phyloP scores from a whole-genome alignment of 768 basidiomycete species.

The Rhodotorula toruloides region DNA sequence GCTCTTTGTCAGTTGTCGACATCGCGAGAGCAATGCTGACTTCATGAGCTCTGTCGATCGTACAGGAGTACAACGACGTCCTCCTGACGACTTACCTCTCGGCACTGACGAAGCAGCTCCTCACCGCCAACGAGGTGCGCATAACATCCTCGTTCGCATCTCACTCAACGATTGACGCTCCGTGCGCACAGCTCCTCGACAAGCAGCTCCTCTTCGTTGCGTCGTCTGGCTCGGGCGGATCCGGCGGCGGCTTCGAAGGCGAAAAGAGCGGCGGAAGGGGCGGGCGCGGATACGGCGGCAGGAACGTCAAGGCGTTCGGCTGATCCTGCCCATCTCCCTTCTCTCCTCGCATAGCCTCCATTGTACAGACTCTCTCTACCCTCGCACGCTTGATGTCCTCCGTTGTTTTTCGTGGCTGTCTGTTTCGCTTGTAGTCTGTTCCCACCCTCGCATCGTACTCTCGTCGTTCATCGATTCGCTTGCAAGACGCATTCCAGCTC shows the following conservation, averaged over 20 bases:
- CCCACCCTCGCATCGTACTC: too few relatives aligned
- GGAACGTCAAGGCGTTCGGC: not conserved
- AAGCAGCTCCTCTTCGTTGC: conserved; percentile 29
- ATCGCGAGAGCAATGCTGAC: too few relatives aligned
- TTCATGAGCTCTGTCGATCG: too few relatives aligned
- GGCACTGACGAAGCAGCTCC: conserved; percentile 79
- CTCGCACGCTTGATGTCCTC: too few relatives aligned
- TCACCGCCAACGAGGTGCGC: conserved; percentile 79
- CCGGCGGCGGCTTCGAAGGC: conserved; percentile 3
- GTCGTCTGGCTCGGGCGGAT: not conserved
- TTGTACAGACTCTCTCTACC: too few relatives aligned
- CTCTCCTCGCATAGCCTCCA: too few relatives aligned
- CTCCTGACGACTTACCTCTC: conserved; percentile 85
- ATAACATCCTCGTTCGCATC: not conserved
- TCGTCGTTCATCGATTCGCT: too few relatives aligned
- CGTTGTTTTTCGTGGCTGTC: too few relatives aligned
- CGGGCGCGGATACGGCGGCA: not conserved
- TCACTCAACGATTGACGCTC: not conserved
- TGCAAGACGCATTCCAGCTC: too few relatives aligned
- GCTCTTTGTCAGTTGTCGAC: too few relatives aligned
- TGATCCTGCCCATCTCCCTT: not conserved
- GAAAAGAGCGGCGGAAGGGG: not conserved
- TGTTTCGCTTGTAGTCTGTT: too few relatives aligned
- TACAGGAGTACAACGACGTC: conserved; percentile 86
- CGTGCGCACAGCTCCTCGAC: conserved; percentile 32